Evolutionary conservation across 495 filamentous ascomycete genomes (phyloP), one percentile per base, ranked within the genome.

Genomic region (Neurospora pannonica): DNA sequence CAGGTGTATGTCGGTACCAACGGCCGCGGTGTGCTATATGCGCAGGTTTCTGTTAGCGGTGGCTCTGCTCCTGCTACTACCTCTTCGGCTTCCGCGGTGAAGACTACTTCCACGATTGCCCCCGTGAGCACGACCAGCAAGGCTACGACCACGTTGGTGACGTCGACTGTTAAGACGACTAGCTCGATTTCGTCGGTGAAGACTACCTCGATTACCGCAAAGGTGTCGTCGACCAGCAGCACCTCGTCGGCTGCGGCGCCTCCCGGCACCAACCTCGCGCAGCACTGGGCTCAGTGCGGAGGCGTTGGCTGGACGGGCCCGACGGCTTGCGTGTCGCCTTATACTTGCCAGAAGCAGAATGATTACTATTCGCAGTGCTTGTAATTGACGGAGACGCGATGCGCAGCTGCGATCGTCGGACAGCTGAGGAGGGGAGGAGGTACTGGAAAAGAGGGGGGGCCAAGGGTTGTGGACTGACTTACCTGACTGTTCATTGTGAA

Each of bases 1-100:
- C 85, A 85, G 73, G 88, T 90, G 0, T 89, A 86, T 73, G 82
- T 90, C 39, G 89, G 88, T 1, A 90, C 88, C 0, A 90, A 90
- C 67, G 89, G 89, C 0, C 83, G 88, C 4, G 88, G 88, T 43
- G 87, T 88, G 6, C 84, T 90, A 38, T 88, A 85, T 74, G 87
- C 82, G 13, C 77, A 82, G 75, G 81, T 78, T 10, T 71, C 62
- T 11, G 74, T 79, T 0, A 37, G 70, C 3, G 74, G 76, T 1
- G 74, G 75, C 0, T 70, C 72, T 11, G 70, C 72, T 13, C n/a
- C 43, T 11, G 48, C 48, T 38, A 69, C 70, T 13, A 72, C 72
- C 8, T 48, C 74, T 13, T 70, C 71, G 2, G 7, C 40, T 19
- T 70, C 71, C 0, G 70, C 70, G 5, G 40, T 31, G 19, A 37